Evolutionary conservation across 2,329 filamentous ascomycete genomes (phyloP).

Genomic region (Colletotrichum gloeosporioides): DNA sequence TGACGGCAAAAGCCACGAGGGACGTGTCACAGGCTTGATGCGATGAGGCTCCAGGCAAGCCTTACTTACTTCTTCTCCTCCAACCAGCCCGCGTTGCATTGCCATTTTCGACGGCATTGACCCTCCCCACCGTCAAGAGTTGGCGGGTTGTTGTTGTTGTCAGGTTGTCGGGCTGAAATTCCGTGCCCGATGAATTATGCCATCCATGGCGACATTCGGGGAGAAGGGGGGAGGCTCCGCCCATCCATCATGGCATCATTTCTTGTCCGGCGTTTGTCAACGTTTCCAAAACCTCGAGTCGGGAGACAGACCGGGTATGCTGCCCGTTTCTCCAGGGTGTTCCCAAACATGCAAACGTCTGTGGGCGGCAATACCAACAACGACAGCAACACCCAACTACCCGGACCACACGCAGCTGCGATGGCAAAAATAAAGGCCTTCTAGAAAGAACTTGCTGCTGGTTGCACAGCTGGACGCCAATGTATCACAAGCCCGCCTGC

Average conservation of each 20-base stretch:
- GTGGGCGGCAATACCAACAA: background rate
- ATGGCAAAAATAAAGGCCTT: background rate
- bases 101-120: background rate
- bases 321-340: background rate
- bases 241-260: background rate
- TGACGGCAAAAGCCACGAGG: background rate
- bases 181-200: background rate
- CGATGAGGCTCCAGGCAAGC: background rate
- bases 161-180: background rate
- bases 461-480: background rate
- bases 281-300: background rate
- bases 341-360: background rate
- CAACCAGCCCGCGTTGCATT: background rate
- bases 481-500: background rate
- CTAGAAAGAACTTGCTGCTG: background rate
- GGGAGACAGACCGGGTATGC: background rate
- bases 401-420: background rate
- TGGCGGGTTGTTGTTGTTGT: background rate
- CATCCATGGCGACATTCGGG: background rate
- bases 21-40: background rate
- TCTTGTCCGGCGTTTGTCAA: background rate
- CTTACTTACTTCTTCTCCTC: background rate
- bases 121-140: background rate
- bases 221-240: background rate
- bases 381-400: background rate